Evolutionary conservation across 306 rosid genomes (phyloP), one percentile per base, ranked within the genome.

Genomic region (Mimosa bimucronata): DNA sequence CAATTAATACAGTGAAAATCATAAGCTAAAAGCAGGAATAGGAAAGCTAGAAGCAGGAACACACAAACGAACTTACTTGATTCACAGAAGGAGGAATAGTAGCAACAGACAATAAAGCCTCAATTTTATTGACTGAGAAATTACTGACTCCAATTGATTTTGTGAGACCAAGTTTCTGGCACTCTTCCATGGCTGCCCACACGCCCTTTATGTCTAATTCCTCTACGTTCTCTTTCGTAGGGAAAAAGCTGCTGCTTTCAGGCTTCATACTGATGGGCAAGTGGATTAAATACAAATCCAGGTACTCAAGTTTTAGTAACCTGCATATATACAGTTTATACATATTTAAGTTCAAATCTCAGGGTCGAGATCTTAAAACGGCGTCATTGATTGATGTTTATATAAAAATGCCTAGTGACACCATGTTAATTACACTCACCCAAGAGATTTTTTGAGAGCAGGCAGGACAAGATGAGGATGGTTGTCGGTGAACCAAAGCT

Each of bases 61-160:
- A n/a, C 61, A 53, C 12, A 7, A 7, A 21, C n/a, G 21, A 19
- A 0, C 68, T 62, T 44, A 81, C 92, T 70, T 89, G 90, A 78
- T 89, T 87, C 9, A 83, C 48, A 0, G 85, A 29, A 6, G 92
- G 89, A 71, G 88, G 90, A 45, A 85, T 85, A 76, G 70, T 55
- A 29, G 92, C 85, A 4, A 78, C 6, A 69, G 89, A 77, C 50
- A 87, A 80, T 29, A 89, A 82, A 14, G 79, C 31, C 10, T 89
- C 74, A 30, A 89, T 89, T 86, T 44, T 79, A 13, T 67, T 66
- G 55, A 75, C 28, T 4, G 90, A 83, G 92, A 89, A 87, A 71
- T 89, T 89, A 62, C 89, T 81, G 9, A 85, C 90, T 6, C 92
- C 92, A 26, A 89, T 87, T 40, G 74, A 80, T 77, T 85, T 87